Percentiles rank a stretch among this genome's conserved stretches.
These are phyloP conservation scores for Heliosperma pusillum DNA, from an alignment of 148 eudicot genomes.

Conservation along the genomic window DNA sequence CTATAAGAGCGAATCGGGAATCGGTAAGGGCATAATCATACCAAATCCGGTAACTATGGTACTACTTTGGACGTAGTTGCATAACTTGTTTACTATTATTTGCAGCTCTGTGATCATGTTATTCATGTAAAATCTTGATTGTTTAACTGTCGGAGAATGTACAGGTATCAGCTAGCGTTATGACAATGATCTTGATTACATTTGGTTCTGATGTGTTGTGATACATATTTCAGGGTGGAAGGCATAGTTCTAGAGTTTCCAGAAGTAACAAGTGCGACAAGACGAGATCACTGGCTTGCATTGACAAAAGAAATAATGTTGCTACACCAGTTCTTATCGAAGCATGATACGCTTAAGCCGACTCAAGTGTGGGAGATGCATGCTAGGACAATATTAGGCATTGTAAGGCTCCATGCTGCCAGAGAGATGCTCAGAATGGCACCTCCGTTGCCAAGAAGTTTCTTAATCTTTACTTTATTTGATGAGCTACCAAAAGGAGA, in stretches of 20 bases:
- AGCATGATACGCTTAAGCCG: conserved; percentile 38
- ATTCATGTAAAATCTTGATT: not conserved
- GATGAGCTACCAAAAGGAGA: conserved; percentile 92
- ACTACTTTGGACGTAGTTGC: too few species aligned
- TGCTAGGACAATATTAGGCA: conserved; percentile 69
- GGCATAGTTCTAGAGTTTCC: conserved; percentile 73
- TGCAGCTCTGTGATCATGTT: not conserved
- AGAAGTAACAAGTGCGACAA: conserved; percentile 78
- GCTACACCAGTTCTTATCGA: conserved; percentile 59
- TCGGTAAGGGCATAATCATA: too few species aligned
- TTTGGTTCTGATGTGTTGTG: not conserved
- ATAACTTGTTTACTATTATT: not conserved
- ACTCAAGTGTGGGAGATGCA: conserved; percentile 82
- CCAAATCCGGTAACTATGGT: too few species aligned
- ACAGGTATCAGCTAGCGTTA: not conserved
- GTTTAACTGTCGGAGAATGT: not conserved
- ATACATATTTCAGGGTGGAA: conserved; percentile 48
- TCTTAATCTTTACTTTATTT: conserved; percentile 65
- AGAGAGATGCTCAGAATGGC: conserved; percentile 87
- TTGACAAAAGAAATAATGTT: conserved; percentile 64
- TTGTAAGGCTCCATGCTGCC: conserved; percentile 80
- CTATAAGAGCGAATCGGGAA: too few species aligned
- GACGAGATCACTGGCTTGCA: conserved; percentile 93
- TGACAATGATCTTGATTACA: not conserved
- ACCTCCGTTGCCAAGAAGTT: conserved; percentile 79